These are phyloP conservation scores for Phyllosticta ampelicida DNA, from an alignment of 2,329 filamentous ascomycete species.

Conservation along the genomic window DNA sequence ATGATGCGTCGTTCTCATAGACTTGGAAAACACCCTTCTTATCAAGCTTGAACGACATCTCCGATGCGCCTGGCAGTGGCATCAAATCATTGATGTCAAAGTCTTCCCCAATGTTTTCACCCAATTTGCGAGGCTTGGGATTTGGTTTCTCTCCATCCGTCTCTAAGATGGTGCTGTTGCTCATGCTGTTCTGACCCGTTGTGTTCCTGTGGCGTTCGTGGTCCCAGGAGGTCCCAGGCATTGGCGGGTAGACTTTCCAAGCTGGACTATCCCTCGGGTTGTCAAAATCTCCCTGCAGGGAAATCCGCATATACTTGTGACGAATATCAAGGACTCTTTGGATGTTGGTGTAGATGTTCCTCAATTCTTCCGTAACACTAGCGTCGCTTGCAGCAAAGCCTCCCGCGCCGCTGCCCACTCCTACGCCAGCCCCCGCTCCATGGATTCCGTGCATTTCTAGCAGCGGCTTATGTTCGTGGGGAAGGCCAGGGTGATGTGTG, in stretches of 20 bases:
- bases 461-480: slow-evolving; percentile 46
- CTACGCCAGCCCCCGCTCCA: slow-evolving; percentile 48
- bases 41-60: slow-evolving; percentile 70
- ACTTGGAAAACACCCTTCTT: slow-evolving; percentile 85
- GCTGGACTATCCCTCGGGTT: slow-evolving; percentile 76
- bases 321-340: slow-evolving; percentile 80
- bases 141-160: slow-evolving; percentile 17
- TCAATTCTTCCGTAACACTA: slow-evolving; percentile 73
- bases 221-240: slow-evolving; percentile 84
- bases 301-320: slow-evolving; percentile 79
- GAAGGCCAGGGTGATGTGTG: slow-evolving; percentile 38
- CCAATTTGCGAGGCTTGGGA: slow-evolving; percentile 63
- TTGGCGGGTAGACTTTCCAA: slow-evolving; percentile 86
- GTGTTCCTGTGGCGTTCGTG: slow-evolving; percentile 38
- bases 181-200: slow-evolving; percentile 23
- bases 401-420: slow-evolving; percentile 49
- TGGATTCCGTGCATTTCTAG: slow-evolving; percentile 45
- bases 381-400: slow-evolving; percentile 63
- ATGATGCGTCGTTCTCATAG: slow-evolving; percentile 58
- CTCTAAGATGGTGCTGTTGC: slow-evolving; percentile 26
- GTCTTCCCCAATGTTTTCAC: slow-evolving; percentile 83
- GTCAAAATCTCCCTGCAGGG: slow-evolving; percentile 68
- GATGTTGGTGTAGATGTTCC: slow-evolving; percentile 79
- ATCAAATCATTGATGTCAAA: slow-evolving; percentile 72
- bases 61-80: slow-evolving; percentile 59